phyloP scores from a whole-genome alignment of 805 yeast species.

The Kuraishia piskuri region DNA sequence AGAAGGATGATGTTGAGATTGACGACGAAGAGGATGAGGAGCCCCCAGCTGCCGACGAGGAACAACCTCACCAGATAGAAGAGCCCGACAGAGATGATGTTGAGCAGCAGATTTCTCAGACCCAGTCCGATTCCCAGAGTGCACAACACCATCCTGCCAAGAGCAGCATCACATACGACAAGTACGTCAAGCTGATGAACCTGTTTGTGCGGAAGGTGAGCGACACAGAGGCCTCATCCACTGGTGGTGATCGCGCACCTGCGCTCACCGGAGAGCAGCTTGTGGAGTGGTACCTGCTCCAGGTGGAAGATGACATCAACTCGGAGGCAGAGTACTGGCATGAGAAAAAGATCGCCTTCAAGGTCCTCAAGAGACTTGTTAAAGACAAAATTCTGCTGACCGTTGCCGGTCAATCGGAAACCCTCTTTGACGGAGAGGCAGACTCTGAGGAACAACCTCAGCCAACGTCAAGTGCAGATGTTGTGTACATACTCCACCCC shows the following conservation, averaged over 20 bases:
- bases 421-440: constrained; percentile 17
- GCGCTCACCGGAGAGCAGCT: constrained; percentile 66
- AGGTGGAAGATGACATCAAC: constrained; percentile 60
- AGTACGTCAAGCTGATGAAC: constrained; percentile 79
- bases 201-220: constrained; percentile 49
- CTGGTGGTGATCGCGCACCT: constrained; percentile 27
- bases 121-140: neutral
- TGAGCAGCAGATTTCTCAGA: constrained; percentile 4
- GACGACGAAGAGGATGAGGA: constrained; percentile 47
- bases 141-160: constrained; percentile 8
- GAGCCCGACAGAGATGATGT: constrained; percentile 7
- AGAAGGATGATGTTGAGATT: constrained; percentile 84
- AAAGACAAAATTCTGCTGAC: constrained; percentile 79
- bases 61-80: neutral
- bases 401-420: constrained; percentile 35
- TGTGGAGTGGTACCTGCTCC: constrained; percentile 73
- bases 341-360: constrained; percentile 64
- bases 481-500: constrained; percentile 61
- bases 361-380: constrained; percentile 75
- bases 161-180: constrained; percentile 56
- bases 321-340: constrained; percentile 62
- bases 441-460: constrained; percentile 13
- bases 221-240: constrained; percentile 36
- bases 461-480: constrained; percentile 14
- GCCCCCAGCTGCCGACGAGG: neutral